Percentiles rank a stretch among this genome's conserved stretches.
Conservation (phyloP, 2,329 filamentous ascomycete species). For the Arthrocladium fulminans region DNA sequence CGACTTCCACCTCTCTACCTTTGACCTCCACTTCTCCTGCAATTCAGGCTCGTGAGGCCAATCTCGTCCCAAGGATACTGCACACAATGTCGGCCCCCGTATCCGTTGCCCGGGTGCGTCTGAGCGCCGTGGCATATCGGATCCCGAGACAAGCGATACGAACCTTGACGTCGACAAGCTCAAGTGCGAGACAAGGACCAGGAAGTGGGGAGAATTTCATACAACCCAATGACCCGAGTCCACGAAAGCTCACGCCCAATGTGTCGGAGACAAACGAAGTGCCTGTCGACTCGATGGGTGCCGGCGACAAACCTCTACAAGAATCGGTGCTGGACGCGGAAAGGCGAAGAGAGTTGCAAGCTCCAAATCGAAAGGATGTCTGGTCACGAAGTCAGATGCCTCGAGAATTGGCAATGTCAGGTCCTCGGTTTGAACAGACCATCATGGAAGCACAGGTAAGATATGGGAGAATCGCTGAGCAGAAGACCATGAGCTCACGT, state of each 20-base stretch:
- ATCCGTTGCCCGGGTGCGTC: conserved; percentile 6
- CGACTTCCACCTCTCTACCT: conserved; percentile 42
- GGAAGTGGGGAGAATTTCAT: conserved; percentile 30
- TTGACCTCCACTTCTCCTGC: not conserved
- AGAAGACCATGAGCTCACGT: conserved; percentile 24
- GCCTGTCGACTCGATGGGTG: conserved; percentile 40
- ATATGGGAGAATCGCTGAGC: conserved; percentile 8
- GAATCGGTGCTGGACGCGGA: conserved; percentile 50
- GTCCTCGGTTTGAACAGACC: conserved; percentile 94
- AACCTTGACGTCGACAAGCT: conserved; percentile 22
- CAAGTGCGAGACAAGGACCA: conserved; percentile 15
- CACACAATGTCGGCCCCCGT: conserved; percentile 6
- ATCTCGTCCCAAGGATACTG: not conserved
- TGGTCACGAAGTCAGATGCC: conserved; percentile 86
- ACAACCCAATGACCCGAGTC: conserved; percentile 52
- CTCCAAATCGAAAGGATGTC: conserved; percentile 70
- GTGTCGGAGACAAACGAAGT: conserved; percentile 55
- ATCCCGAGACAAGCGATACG: not conserved
- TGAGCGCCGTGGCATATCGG: conserved; percentile 9
- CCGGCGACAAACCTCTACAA: conserved; percentile 45
- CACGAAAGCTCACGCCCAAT: conserved; percentile 41
- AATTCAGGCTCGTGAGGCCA: not conserved
- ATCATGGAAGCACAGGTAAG: conserved; percentile 84
- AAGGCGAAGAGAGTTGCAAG: conserved; percentile 57
- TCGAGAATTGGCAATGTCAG: conserved; percentile 75